Conservation (phyloP, 2,329 filamentous ascomycete species). For the Fusarium falciforme region DNA sequence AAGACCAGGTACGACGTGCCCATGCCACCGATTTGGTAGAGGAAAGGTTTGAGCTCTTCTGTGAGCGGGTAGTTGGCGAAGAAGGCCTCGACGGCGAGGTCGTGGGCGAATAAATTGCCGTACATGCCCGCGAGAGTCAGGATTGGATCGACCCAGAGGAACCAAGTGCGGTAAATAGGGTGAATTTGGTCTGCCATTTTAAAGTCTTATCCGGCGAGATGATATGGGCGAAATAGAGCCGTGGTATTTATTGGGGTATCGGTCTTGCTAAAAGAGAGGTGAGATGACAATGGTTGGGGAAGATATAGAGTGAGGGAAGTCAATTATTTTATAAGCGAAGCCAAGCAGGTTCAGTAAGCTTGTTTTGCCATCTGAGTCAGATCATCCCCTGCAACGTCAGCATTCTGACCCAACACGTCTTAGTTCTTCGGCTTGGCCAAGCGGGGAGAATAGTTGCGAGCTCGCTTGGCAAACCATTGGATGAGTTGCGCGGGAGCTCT, state of each 20-base stretch:
- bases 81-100: slow-evolving; percentile 25
- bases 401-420: not conserved
- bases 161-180: slow-evolving; percentile 32
- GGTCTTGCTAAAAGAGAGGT: not conserved
- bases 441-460: not conserved
- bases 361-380: not conserved
- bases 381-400: not conserved
- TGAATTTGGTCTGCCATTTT: slow-evolving; percentile 27
- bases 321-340: not conserved
- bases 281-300: accelerated
- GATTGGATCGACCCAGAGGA: slow-evolving; percentile 40
- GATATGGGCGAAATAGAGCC: not conserved
- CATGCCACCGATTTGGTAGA: slow-evolving; percentile 43
- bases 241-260: not conserved
- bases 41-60: slow-evolving; percentile 24
- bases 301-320: not conserved
- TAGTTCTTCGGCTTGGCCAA: not conserved
- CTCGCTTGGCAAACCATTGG: not conserved
- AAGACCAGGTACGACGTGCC: slow-evolving; percentile 27
- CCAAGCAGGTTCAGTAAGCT: not conserved
- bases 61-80: slow-evolving; percentile 12
- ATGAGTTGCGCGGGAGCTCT: too few species aligned
- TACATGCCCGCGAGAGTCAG: slow-evolving; percentile 32
- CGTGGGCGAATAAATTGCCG: slow-evolving; percentile 31
- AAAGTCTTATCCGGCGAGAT: not conserved